Percentiles rank a stretch among this genome's conserved stretches.
Evolutionary conservation across 2,329 filamentous ascomycete genomes (phyloP).

Genomic region (Monilinia vaccinii-corymbosi): DNA sequence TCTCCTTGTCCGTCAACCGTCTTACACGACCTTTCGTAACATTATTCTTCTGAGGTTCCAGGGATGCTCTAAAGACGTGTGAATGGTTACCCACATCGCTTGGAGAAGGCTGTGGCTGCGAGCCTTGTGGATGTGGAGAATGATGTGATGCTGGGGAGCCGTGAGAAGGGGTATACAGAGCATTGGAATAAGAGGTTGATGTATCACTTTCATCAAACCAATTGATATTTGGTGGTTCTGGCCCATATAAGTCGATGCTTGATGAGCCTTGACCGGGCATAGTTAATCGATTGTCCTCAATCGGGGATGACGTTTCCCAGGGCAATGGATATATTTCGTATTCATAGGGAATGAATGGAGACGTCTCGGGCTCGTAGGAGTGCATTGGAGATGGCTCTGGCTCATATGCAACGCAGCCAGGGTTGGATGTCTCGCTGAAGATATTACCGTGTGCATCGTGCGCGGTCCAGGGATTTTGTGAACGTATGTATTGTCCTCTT

Average conservation of each 20-base stretch:
- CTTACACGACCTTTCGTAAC: slow-evolving; percentile 22
- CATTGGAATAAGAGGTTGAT: slow-evolving; percentile 15
- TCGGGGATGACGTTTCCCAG: slow-evolving; percentile 1
- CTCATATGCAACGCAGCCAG: slow-evolving; percentile 37
- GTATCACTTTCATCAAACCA: slow-evolving; percentile 16
- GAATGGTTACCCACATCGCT: slow-evolving; percentile 15
- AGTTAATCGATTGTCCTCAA: background rate
- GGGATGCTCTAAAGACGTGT: slow-evolving; percentile 22
- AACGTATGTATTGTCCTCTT: slow-evolving; percentile 1
- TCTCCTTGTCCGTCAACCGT: slow-evolving; percentile 25
- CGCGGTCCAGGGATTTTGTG: slow-evolving; percentile 20
- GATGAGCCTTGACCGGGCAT: background rate
- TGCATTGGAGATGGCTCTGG: slow-evolving; percentile 48
- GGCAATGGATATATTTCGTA: slow-evolving; percentile 66
- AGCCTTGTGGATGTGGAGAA: slow-evolving; percentile 11
- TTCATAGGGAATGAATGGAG: slow-evolving; percentile 55
- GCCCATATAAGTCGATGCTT: slow-evolving; percentile 23
- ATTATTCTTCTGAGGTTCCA: slow-evolving; percentile 20
- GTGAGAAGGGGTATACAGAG: slow-evolving; percentile 12
- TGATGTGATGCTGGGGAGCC: slow-evolving; percentile 13
- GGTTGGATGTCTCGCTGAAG: slow-evolving; percentile 11
- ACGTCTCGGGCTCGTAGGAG: slow-evolving; percentile 54
- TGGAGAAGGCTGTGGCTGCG: slow-evolving; percentile 16
- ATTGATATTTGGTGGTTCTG: slow-evolving; percentile 12
- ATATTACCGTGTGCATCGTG: slow-evolving; percentile 14